phyloP scores from a whole-genome alignment of 2,329 filamentous ascomycete genomes.

The Thelonectria discophora region DNA sequence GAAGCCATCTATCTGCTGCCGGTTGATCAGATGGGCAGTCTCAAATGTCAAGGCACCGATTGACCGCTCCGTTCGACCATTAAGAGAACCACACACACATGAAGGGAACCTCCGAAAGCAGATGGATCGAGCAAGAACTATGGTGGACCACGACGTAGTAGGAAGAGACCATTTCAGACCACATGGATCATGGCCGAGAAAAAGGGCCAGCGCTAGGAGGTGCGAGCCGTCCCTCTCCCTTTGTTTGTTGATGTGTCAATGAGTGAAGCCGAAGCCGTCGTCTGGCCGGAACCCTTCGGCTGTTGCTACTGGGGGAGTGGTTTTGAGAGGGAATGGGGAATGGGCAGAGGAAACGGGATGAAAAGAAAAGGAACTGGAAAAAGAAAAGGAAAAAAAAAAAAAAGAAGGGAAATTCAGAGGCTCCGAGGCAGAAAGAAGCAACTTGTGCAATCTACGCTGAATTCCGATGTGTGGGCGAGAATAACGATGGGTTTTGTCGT shows the following conservation, averaged over 20 bases:
- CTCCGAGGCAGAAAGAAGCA: background rate
- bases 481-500: slow-evolving; percentile 25
- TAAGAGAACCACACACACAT: slow-evolving; percentile 1
- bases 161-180: background rate
- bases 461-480: slow-evolving; percentile 11
- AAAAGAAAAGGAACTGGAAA: slow-evolving; percentile 3
- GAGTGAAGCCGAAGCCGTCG: slow-evolving; percentile 9
- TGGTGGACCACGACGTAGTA: background rate
- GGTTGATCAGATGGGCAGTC: background rate
- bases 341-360: background rate
- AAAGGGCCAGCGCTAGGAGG: slow-evolving; percentile 9
- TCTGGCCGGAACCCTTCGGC: slow-evolving; percentile 16
- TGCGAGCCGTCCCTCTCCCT: slow-evolving; percentile 23
- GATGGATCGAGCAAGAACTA: background rate
- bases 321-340: background rate
- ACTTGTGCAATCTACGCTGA: slow-evolving; percentile 23
- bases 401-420: background rate
- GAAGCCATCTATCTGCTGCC: slow-evolving; percentile 4
- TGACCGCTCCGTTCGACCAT: too few species aligned
- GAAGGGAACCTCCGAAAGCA: slow-evolving; percentile 1
- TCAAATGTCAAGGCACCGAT: too few species aligned
- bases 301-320: too few species aligned
- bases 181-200: background rate
- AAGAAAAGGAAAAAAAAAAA: slow-evolving; percentile 3
- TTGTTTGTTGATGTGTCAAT: slow-evolving; percentile 16